Evolutionary conservation across 768 basidiomycete species (phyloP), one percentile per base, ranked within the genome.

Genomic region (Tulasnella sp.): DNA sequence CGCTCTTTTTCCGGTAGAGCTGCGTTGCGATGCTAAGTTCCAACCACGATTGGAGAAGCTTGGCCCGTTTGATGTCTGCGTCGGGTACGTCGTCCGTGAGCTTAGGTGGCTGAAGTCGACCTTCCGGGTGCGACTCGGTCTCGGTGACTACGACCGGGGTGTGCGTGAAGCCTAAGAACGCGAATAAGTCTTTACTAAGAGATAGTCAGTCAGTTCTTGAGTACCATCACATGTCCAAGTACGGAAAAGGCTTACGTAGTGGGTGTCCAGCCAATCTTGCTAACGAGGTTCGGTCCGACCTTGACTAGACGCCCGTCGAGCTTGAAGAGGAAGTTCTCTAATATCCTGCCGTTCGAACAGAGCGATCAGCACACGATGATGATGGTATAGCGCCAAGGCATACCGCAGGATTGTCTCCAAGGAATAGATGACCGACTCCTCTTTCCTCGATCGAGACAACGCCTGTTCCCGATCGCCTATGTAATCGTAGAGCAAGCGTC

Each of bases 1-100:
- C 52, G 22, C 34, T 35, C 44, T 44, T 41, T 42, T 35, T 44
- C 14, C 59, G 41, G 44, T 84, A 91, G 69, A 90, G 86, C 4
- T 82, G 80, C 22, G 89, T 76, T 34, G 29, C 36, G 8, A 62
- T 26, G 44, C 84, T 80, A 8, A 89, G 79, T 77, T 94, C 92
- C 19, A 92, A 84, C 92, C 92, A 94, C 35, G 89, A 90, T 39
- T 92, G 86, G 64, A 94, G 83, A 3, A 94, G 83, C 76, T 84
- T 88, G 29, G 84, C 84, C 3, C 52, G 52, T 9, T 11, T 32
- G 4, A 59, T 59, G 32, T 59, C 52, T 7, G 3, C 22, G 1
- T 59, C 52, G 11, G 52, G 52, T 5, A 29, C 9, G 26, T 29
- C 52, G 9, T 29, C 52, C 89, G 90, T 12, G 90, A 91, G 78